phyloP scores from a whole-genome alignment of 495 filamentous ascomycete species.

The Elasticomyces elasticus region DNA sequence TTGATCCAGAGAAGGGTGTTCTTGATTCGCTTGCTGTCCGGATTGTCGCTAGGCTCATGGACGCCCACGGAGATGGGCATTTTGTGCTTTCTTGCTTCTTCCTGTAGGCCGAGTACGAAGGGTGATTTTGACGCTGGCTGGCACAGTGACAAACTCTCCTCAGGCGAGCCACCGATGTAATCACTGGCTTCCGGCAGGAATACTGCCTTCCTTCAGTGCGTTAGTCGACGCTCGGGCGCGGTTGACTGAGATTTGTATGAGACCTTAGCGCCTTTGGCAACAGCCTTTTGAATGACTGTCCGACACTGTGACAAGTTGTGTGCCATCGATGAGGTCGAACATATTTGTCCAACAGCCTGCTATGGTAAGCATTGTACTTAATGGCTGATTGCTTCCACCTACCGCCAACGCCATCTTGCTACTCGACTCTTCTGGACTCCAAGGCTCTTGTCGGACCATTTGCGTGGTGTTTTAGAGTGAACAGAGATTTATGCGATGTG shows the following conservation, averaged over 20 bases:
- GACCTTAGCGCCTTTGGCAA: constrained; percentile 67
- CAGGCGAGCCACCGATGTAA: constrained; percentile 62
- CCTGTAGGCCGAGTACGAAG: constrained; percentile 65
- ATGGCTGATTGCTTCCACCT: constrained; percentile 3
- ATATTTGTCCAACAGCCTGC: constrained; percentile 80
- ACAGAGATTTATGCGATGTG: too few species aligned
- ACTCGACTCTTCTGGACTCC: constrained; percentile 1
- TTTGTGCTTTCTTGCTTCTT: constrained; percentile 47
- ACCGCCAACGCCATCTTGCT: constrained; percentile 27
- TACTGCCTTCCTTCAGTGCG: constrained; percentile 47
- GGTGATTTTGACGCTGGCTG: constrained; percentile 43
- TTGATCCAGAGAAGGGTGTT: constrained; percentile 65
- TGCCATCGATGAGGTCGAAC: constrained; percentile 67
- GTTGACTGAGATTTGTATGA: constrained; percentile 2
- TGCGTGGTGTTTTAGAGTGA: too few species aligned
- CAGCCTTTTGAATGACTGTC: constrained; percentile 59
- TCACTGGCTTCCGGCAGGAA: constrained; percentile 90
- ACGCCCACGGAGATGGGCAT: constrained; percentile 82
- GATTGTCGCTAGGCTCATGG: constrained; percentile 58
- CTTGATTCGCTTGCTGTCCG: constrained; percentile 41
- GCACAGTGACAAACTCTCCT: constrained; percentile 58
- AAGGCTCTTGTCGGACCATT: constrained; percentile 11
- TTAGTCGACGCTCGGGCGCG: not conserved
- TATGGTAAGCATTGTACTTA: not conserved
- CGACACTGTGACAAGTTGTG: constrained; percentile 72